Percentiles rank a stretch among this genome's conserved stretches.
Conservation (phyloP, 371 early-diverging fungal species). For the Mucor ambiguus region DNA sequence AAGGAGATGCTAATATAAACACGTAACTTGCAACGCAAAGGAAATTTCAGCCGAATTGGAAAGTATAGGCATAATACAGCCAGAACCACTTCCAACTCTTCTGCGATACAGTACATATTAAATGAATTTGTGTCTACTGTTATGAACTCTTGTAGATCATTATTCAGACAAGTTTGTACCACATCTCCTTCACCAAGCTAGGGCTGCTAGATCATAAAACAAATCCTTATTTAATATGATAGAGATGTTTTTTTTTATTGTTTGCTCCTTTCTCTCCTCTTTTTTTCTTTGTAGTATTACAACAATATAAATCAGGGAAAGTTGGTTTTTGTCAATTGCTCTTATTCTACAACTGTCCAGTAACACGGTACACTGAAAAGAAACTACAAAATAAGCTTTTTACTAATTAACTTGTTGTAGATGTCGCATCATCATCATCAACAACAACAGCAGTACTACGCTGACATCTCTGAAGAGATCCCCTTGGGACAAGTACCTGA, state of each 20-base stretch:
- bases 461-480: not conserved
- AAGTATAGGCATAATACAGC: not conserved
- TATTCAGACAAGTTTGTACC: not conserved
- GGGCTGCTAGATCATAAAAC: not conserved
- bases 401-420: not conserved
- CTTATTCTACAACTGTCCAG: not conserved
- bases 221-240: not conserved
- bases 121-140: not conserved
- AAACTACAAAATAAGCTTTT: conserved; percentile 14
- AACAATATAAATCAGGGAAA: not conserved
- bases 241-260: not conserved
- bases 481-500: not conserved
- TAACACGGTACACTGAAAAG: not conserved
- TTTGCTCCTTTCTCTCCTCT: not conserved
- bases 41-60: not conserved
- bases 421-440: not conserved
- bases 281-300: not conserved
- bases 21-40: too few relatives aligned
- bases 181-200: not conserved
- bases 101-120: not conserved
- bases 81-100: not conserved
- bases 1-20: too few relatives aligned
- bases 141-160: not conserved
- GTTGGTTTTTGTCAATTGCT: not conserved
- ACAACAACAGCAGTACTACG: not conserved